These are phyloP conservation scores for Geum urbanum DNA, from an alignment of 306 rosid species.

Conservation along the genomic window DNA sequence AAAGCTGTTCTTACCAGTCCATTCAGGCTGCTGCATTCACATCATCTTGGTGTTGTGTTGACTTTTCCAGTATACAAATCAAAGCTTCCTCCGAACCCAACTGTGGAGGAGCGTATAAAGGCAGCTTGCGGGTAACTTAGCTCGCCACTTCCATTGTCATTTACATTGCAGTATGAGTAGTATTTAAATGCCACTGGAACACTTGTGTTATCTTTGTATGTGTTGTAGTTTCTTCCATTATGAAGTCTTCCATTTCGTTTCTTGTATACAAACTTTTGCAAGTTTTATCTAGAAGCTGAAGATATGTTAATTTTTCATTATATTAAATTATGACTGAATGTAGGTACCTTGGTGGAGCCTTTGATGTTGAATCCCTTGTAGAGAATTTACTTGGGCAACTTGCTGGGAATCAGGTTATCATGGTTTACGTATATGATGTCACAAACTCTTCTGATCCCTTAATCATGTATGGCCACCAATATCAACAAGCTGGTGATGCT, in stretches of 20 bases:
- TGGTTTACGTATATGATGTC: slow-evolving; percentile 85
- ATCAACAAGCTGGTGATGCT: slow-evolving; percentile 62
- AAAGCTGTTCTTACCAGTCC: slow-evolving; percentile 98
- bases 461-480: slow-evolving; percentile 83
- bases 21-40: slow-evolving; percentile 80
- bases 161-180: not conserved
- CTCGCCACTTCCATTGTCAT: not conserved
- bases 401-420: slow-evolving; percentile 86
- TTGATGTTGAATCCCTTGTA: slow-evolving; percentile 96
- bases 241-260: not conserved
- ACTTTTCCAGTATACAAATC: slow-evolving; percentile 96
- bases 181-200: not conserved
- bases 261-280: not conserved
- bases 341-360: slow-evolving; percentile 96
- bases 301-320: slow-evolving; percentile 14
- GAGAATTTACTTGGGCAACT: slow-evolving; percentile 98
- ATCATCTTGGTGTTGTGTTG: slow-evolving; percentile 97
- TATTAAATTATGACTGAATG: slow-evolving; percentile 26
- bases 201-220: not conserved
- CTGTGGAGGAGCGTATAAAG: slow-evolving; percentile 58
- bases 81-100: slow-evolving; percentile 65
- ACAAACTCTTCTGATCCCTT: slow-evolving; percentile 71
- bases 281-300: slow-evolving; percentile 17
- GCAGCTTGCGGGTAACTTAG: slow-evolving; percentile 87
- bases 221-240: not conserved